Evolutionary conservation across 768 basidiomycete species (phyloP), one percentile per base, ranked within the genome.

Genomic region (Boletus subcaerulescens): DNA sequence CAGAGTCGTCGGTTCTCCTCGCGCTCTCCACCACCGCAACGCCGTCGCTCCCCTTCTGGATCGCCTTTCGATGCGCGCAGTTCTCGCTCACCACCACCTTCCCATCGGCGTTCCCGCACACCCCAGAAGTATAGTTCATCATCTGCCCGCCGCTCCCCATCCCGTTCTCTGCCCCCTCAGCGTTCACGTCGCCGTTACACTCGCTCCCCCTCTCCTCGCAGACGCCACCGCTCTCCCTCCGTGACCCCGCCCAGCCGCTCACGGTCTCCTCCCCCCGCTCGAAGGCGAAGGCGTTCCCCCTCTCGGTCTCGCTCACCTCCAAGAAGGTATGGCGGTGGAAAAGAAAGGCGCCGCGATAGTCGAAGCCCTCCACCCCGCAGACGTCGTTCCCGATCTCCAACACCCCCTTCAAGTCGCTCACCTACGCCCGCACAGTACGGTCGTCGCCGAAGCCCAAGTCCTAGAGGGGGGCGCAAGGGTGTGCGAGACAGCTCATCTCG

Each of bases 1-100:
- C 75, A 76, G 36, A 73, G 75, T 40, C 80, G 81, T 52, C 77
- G 79, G 17, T 73, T 72, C 32, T 75, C 63, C 11, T 69, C 77
- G 43, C 78, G 77, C 9, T 77, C 79, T 11, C 70, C 65, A 14
- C 75, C 77, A n/a, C 78, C 81, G 35, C 78, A 76, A 3, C 78
- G 76, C 38, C 76, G 77, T 47, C 79, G 82, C 66, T 60, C 77
- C 57, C 59, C 78, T 64, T 56, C 72, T 46, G 60, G 66, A 46
- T 66, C 73, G 8, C 62, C 66, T 3, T 72, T 68, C n/a, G 72
- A 73, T 59, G 63, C 71, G 15, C 70, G 71, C 32, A 75, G 76
- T 50, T 76, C 74, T 46, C 71, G 71, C 24, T 77, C 77, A 5
- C 64, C 64, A 4, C 65, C 73, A n/a, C 66, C 71, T 11, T 54